Percentiles rank a stretch among this genome's conserved stretches.
phyloP scores from a whole-genome alignment of 2,329 filamentous ascomycete genomes.

The Chrysoporthe cubensis region DNA sequence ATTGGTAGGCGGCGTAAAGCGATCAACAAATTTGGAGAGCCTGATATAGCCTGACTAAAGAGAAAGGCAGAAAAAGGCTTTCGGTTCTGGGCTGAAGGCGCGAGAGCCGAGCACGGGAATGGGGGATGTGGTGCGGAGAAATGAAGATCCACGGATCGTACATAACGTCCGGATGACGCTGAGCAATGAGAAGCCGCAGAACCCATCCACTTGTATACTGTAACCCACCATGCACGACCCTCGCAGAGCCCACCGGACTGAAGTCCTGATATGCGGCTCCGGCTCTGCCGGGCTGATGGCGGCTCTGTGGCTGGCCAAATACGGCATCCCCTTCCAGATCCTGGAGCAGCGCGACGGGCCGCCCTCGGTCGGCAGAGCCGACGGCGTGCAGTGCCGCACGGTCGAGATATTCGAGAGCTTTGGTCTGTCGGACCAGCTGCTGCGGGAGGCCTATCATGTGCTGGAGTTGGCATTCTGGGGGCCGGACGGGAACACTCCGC shows the following conservation, averaged over 20 bases:
- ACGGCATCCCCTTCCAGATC: slow-evolving; percentile 59
- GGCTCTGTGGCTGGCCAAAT: slow-evolving; percentile 63
- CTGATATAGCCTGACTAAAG: no score
- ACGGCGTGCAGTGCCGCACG: slow-evolving; percentile 64
- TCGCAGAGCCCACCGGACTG: slow-evolving; percentile 32
- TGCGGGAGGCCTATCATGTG: slow-evolving; percentile 61
- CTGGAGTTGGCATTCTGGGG: slow-evolving; percentile 63
- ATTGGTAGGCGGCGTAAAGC: no score
- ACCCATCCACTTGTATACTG: neutral
- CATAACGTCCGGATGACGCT: neutral
- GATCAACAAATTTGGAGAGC: no score
- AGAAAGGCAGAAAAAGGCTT: no score
- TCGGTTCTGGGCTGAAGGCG: no score
- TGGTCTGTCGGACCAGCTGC: slow-evolving; percentile 55
- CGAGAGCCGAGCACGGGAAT: neutral
- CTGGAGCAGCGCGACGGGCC: slow-evolving; percentile 61
- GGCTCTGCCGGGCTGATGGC: slow-evolving; percentile 66
- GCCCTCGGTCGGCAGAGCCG: slow-evolving; percentile 63
- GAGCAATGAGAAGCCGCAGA: neutral
- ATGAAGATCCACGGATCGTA: neutral
- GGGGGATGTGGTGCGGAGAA: neutral
- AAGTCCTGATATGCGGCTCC: slow-evolving; percentile 64
- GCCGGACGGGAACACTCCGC: slow-evolving; percentile 30
- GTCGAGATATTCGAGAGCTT: slow-evolving; percentile 67
- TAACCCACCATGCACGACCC: neutral